phyloP scores from a whole-genome alignment of 176 grass and related monocot species.

The Bothriochloa decipiens region DNA sequence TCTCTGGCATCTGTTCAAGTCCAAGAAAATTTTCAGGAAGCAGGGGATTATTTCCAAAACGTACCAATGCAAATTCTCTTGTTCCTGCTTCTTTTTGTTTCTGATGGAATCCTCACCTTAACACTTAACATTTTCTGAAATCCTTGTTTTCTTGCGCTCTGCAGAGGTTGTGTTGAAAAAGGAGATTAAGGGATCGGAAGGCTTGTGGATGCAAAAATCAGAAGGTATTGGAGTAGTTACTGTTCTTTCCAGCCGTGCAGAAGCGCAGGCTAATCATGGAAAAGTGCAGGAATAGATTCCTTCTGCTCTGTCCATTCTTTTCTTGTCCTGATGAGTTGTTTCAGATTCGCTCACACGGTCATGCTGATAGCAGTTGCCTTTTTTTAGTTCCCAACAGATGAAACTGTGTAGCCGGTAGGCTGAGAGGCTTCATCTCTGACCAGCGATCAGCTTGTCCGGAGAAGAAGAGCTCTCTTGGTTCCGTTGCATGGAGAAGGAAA shows the following conservation, averaged over 20 bases:
- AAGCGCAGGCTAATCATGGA: constrained; percentile 39
- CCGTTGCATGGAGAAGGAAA: constrained; percentile 20
- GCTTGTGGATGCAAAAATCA: constrained; percentile 16
- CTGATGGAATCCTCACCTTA: not conserved
- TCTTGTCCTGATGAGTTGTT: constrained; percentile 40
- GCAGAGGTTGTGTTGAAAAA: constrained; percentile 1
- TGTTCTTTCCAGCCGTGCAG: constrained; percentile 19
- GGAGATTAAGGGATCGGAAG: not conserved
- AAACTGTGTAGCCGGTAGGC: constrained; percentile 23
- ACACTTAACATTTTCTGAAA: constrained; percentile 7
- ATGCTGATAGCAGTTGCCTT: constrained; percentile 24
- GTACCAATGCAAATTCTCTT: constrained; percentile 13
- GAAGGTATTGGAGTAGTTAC: constrained; percentile 28
- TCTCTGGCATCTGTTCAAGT: constrained; percentile 8
- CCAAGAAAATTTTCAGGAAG: constrained; percentile 19
- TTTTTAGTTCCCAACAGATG: constrained; percentile 41
- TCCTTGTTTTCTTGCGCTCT: not conserved
- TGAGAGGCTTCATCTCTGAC: constrained; percentile 32
- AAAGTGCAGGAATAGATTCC: constrained; percentile 48
- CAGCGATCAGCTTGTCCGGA: constrained; percentile 24
- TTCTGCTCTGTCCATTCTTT: constrained; percentile 49
- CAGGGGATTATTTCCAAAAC: constrained; percentile 17
- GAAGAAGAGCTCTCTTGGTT: constrained; percentile 2
- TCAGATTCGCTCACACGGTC: constrained; percentile 40
- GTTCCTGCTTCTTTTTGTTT: not conserved